Conservation (phyloP, 2,329 filamentous ascomycete genomes). For the Epichloe brachyelytri region DNA sequence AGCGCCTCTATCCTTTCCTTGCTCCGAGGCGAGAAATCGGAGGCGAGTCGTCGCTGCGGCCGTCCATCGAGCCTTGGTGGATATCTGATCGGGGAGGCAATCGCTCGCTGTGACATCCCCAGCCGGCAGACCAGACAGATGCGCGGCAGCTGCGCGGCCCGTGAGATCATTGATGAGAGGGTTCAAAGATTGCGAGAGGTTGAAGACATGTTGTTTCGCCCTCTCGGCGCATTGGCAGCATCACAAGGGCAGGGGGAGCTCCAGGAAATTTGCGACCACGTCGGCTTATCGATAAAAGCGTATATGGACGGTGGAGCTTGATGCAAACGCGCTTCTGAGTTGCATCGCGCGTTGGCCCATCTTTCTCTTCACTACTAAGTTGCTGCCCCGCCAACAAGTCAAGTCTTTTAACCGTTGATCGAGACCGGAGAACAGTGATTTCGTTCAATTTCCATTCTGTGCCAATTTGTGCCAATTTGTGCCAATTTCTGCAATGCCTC, state of each 20-base stretch:
- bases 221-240: not conserved
- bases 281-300: slow-evolving; percentile 8
- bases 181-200: not conserved
- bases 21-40: slow-evolving; percentile 10
- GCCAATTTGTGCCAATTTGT: not conserved
- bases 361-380: not conserved
- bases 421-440: not conserved
- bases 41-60: slow-evolving; percentile 12
- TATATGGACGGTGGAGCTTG: not conserved
- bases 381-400: too few species aligned
- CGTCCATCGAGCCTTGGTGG: slow-evolving; percentile 4
- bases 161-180: slow-evolving; percentile 21
- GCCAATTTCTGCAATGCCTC: slow-evolving; percentile 16
- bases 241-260: not conserved
- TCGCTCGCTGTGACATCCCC: slow-evolving; percentile 14
- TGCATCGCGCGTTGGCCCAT: not conserved
- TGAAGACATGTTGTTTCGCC: not conserved
- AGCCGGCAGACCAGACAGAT: slow-evolving; percentile 22
- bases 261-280: slow-evolving; percentile 1
- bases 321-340: not conserved
- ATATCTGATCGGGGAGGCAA: slow-evolving; percentile 2
- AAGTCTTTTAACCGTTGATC: not conserved
- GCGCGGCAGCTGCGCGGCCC: slow-evolving; percentile 19
- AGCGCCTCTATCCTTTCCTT: slow-evolving; percentile 16
- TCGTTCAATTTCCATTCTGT: not conserved